Conservation (phyloP, 2,329 filamentous ascomycete species). For the Colletotrichum somersetense region DNA sequence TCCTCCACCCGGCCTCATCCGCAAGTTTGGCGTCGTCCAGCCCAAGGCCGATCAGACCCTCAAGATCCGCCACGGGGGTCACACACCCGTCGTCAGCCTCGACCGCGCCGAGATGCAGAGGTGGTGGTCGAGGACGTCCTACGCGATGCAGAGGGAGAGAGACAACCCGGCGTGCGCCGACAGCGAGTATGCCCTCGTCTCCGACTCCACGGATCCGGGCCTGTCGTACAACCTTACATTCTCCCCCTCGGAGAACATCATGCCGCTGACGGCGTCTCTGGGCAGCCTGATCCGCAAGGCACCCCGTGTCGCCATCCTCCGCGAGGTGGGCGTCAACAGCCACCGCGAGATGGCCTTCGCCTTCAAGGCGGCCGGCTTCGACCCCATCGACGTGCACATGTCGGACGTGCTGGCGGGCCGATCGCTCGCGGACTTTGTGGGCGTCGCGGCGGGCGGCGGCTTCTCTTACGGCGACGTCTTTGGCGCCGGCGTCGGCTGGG, state of each 20-base stretch:
- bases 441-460: slow-evolving; percentile 93
- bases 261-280: slow-evolving; percentile 71
- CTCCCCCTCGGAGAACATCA: slow-evolving; percentile 80
- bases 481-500: slow-evolving; percentile 97
- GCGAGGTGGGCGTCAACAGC: slow-evolving; percentile 96
- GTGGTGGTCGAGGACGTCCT: slow-evolving; percentile 89
- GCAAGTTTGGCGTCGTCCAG: slow-evolving; percentile 84
- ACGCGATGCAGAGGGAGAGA: slow-evolving; percentile 89
- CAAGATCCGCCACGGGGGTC: slow-evolving; percentile 78
- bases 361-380: slow-evolving; percentile 91
- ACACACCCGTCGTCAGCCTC: slow-evolving; percentile 74
- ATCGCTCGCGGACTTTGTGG: slow-evolving; percentile 85
- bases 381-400: slow-evolving; percentile 96
- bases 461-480: slow-evolving; percentile 92
- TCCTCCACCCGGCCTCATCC: slow-evolving; percentile 83
- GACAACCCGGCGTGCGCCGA: slow-evolving; percentile 92
- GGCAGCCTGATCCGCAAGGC: slow-evolving; percentile 65
- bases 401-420: slow-evolving; percentile 86
- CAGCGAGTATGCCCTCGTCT: slow-evolving; percentile 81
- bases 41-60: slow-evolving; percentile 79
- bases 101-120: slow-evolving; percentile 82
- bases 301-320: slow-evolving; percentile 89
- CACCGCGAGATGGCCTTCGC: slow-evolving; percentile 98
- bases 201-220: slow-evolving; percentile 83
- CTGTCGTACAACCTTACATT: slow-evolving; percentile 87